A percentile compares a stretch with the other conserved stretches of the same genome.
Evolutionary conservation across 1,139 yeast genomes (phyloP).

Genomic region (Komagataea norvegica): DNA sequence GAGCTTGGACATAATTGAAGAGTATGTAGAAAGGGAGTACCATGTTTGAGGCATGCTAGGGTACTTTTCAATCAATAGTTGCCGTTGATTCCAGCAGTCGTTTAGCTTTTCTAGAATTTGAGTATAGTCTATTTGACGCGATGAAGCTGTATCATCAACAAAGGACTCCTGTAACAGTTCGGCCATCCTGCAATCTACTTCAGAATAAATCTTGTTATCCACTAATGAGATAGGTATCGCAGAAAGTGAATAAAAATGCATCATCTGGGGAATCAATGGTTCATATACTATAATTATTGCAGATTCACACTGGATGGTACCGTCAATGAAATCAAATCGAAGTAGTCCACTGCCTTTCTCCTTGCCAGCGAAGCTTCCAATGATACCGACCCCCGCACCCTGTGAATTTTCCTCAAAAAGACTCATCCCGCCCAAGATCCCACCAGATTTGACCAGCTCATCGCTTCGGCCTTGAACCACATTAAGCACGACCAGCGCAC

Average conservation of each 20-base stretch:
- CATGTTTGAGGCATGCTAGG: conserved; percentile 18
- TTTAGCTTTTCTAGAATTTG: conserved; percentile 25
- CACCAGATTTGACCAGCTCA: not conserved
- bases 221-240: conserved; percentile 68
- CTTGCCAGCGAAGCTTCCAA: conserved; percentile 2
- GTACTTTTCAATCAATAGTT: conserved; percentile 9
- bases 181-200: conserved; percentile 3
- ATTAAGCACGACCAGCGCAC: conserved; percentile 23
- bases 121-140: not conserved
- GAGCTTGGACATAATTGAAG: not conserved
- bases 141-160: conserved; percentile 7
- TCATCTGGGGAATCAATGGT: conserved; percentile 66
- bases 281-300: conserved; percentile 52
- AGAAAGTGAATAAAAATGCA: conserved; percentile 74
- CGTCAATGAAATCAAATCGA: conserved; percentile 7
- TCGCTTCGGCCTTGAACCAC: conserved; percentile 10
- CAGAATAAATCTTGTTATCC: conserved; percentile 18
- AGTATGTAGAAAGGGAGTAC: conserved; percentile 6
- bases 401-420: not conserved
- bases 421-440: not conserved
- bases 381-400: not conserved
- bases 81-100: conserved; percentile 19
- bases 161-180: conserved; percentile 1
- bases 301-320: conserved; percentile 2
- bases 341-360: not conserved